Base-by-base conservation (phyloP, 129 eudicot species). In the Lactuca sativa region DNA sequence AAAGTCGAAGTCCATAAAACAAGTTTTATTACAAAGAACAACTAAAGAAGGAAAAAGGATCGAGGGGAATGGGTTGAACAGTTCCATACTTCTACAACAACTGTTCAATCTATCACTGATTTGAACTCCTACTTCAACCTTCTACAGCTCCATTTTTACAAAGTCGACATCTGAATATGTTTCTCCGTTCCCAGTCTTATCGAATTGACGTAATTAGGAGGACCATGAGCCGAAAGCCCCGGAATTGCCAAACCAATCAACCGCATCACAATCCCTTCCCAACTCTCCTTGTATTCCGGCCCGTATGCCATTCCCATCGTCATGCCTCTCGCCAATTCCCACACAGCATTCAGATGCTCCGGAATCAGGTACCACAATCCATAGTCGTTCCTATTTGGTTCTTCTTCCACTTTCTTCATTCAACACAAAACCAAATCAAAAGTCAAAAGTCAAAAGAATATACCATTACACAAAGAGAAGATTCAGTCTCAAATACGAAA, bases 191-290 rank as follows among this genome's bases (percentile, higher is more conserved):
- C 96, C 14, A 93, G 84, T 68, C 98, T 81, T 14, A 93, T 64
- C 43, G 96, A 89, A 78, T 89, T 89, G 10, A 93, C 77, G 74
- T 93, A 93, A 70, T 89, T 80, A 1, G 83, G 82, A 9, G 96
- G 95, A 72, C 88, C 77, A 62, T 93, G 98, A 52, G 90, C 98
- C 43, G 98, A 83, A 25, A 93, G 14, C n/a, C 98, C 98, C 4
- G 98, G 98, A 48, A 93, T 25, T 10, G 48, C 76, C 51, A 93
- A 69, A 64, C 98, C 98, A 3, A 86, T 66, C 5, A 86, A 30
- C 78, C 96, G 77, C 47, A 89, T 62, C 71, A 75, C 3, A 18
- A 87, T 64, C 6, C 92, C 75, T 68, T 70, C 88, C 99, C 97
- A 93, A 9, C 82, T 10, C 77, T 93, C 97, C 74, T 79, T 78